Conservation (phyloP, 306 rosid genomes). For the Lablab purpureus region DNA sequence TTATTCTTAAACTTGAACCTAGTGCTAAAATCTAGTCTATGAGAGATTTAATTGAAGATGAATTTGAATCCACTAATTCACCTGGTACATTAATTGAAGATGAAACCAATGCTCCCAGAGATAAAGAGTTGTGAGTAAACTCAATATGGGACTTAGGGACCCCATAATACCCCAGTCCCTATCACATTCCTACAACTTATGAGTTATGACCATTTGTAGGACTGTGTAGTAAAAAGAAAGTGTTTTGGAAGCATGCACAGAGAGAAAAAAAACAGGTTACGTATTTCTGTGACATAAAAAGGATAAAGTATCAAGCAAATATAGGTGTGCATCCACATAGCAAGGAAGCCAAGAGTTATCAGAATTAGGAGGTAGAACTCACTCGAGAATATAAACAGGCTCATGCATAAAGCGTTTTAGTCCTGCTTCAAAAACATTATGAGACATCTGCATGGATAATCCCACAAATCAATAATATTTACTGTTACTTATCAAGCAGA, state of each 20-base stretch:
- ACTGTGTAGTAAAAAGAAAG: not conserved
- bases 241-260: not conserved
- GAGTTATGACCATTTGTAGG: not conserved
- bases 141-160: too few species aligned
- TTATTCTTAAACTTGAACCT: too few species aligned
- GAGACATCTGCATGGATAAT: conserved; percentile 84
- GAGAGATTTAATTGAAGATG: too few species aligned
- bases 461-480: conserved; percentile 38
- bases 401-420: conserved; percentile 90
- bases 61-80: too few species aligned
- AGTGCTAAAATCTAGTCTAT: too few species aligned
- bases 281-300: not conserved
- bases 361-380: conserved; percentile 55
- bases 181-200: too few species aligned
- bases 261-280: not conserved
- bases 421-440: conserved; percentile 94
- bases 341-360: conserved; percentile 16
- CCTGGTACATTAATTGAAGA: too few species aligned
- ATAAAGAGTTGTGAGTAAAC: too few species aligned
- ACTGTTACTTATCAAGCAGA: not conserved
- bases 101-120: too few species aligned
- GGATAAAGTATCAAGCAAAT: not conserved
- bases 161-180: too few species aligned
- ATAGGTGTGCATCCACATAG: conserved; percentile 32
- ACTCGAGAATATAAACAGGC: conserved; percentile 95